Conservation (phyloP, 2,329 filamentous ascomycete species). For the Calonectria ilicicola region DNA sequence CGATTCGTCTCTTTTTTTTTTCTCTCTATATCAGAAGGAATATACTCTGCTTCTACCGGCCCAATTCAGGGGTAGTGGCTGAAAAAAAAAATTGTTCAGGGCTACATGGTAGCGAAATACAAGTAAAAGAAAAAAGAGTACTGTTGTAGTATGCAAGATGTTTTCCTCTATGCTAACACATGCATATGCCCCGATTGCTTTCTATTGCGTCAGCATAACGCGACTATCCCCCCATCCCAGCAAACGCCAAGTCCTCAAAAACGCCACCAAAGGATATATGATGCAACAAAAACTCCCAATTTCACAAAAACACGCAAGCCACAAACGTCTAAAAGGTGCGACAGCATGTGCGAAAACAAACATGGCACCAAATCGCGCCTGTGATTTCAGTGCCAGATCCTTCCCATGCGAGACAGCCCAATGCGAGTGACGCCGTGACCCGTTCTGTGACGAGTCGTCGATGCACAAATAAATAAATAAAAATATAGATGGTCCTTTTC, state of each 20-base stretch:
- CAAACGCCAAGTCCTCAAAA: conserved; percentile 34
- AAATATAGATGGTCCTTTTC: not conserved
- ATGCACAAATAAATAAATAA: not conserved
- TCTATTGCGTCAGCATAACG: conserved; percentile 16
- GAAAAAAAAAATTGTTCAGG: not conserved
- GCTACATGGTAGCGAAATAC: conserved; percentile 7
- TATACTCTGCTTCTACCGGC: conserved; percentile 27
- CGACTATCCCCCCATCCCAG: conserved; percentile 28
- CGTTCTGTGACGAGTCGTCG: not conserved
- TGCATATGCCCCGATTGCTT: conserved; percentile 12
- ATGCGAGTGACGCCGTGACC: not conserved
- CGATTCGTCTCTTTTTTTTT: conserved; percentile 16
- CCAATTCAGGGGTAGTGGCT: not conserved
- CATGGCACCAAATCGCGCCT: not conserved
- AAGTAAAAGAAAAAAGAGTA: not conserved
- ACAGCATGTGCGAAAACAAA: not conserved
- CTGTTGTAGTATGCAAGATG: not conserved
- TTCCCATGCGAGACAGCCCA: not conserved
- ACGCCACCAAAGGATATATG: conserved; percentile 31
- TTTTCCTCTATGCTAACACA: conserved; percentile 8
- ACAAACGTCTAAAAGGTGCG: not conserved
- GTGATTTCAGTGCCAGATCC: not conserved
- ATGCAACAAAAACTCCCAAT: conserved; percentile 26
- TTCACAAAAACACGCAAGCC: not conserved
- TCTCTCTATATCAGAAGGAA: conserved; percentile 27